Conservation (phyloP, 352 stramenopile genomes). For the Pythium dissotocum region DNA sequence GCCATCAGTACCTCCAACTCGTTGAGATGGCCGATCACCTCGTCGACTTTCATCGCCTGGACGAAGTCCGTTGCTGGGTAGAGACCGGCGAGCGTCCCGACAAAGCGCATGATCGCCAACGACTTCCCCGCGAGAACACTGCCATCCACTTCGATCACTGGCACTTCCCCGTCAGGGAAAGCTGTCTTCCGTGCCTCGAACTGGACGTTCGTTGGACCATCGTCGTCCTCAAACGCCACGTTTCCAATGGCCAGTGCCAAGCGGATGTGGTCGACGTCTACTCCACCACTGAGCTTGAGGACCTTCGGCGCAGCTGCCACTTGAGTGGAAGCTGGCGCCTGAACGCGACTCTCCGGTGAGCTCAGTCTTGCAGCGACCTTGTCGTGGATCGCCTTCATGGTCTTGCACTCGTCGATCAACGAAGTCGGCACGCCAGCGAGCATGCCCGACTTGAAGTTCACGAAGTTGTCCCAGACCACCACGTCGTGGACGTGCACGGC, state of each 20-base stretch:
- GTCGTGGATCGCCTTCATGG: constrained; percentile 22
- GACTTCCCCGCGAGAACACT: constrained; percentile 24
- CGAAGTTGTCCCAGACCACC: constrained; percentile 25
- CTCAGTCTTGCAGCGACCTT: constrained; percentile 12
- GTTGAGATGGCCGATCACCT: constrained; percentile 46
- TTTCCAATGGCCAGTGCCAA: constrained; percentile 29
- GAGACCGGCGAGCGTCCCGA: constrained; percentile 27
- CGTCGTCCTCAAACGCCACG: constrained; percentile 38
- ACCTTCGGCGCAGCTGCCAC: constrained; percentile 15
- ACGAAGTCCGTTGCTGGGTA: constrained; percentile 13
- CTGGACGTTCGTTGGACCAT: constrained; percentile 25
- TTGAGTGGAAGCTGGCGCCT: neutral
- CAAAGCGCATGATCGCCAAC: constrained; percentile 40
- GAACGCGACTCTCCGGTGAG: neutral
- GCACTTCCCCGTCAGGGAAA: constrained; percentile 34
- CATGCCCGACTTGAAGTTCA: constrained; percentile 4
- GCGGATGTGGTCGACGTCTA: constrained; percentile 29
- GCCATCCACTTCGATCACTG: constrained; percentile 30
- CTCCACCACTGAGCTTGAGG: constrained; percentile 37
- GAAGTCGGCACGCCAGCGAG: constrained; percentile 26
- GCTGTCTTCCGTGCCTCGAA: constrained; percentile 29
- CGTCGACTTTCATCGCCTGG: constrained; percentile 23
- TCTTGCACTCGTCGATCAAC: constrained; percentile 17
- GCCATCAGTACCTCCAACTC: constrained; percentile 29
- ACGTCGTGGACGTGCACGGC: constrained; percentile 33